These are phyloP conservation scores for Pseudonitzschia multiseries DNA, from an alignment of 108 stramenopile species.

Conservation along the genomic window DNA sequence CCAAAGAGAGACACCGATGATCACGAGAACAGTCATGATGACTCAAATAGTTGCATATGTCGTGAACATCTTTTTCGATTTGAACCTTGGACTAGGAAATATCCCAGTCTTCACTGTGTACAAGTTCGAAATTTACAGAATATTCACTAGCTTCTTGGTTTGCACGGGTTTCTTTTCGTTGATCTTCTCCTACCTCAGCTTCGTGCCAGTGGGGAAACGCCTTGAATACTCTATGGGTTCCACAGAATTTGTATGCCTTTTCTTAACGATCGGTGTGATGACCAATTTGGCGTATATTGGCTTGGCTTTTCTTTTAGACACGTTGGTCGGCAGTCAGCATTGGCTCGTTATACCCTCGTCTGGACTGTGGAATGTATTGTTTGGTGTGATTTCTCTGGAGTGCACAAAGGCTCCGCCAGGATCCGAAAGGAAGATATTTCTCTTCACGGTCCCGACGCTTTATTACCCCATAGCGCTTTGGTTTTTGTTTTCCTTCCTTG, in stretches of 20 bases:
- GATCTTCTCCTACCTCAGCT: slow-evolving; percentile 70
- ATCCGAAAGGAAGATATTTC: slow-evolving; percentile 60
- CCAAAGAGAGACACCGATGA: slow-evolving; percentile 65
- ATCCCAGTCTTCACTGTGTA: slow-evolving; percentile 71
- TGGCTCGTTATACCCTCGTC: slow-evolving; percentile 37
- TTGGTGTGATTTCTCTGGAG: slow-evolving; percentile 72
- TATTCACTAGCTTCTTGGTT: slow-evolving; percentile 69
- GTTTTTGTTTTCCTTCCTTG: slow-evolving; percentile 70
- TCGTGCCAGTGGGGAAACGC: slow-evolving; percentile 61
- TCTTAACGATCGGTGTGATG: slow-evolving; percentile 52
- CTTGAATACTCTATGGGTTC: slow-evolving; percentile 76
- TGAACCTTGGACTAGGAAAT: slow-evolving; percentile 56
- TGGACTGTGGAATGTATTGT: slow-evolving; percentile 76
- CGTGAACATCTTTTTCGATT: slow-evolving; percentile 52
- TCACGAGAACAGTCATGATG: slow-evolving; percentile 65
- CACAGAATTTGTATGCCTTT: slow-evolving; percentile 60
- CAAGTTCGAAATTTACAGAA: slow-evolving; percentile 75
- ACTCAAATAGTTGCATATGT: slow-evolving; percentile 58
- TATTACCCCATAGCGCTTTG: slow-evolving; percentile 78
- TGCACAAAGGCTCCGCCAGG: slow-evolving; percentile 67
- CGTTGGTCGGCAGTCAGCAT: slow-evolving; percentile 37
- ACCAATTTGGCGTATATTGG: slow-evolving; percentile 56
- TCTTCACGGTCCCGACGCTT: slow-evolving; percentile 54
- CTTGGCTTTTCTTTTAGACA: slow-evolving; percentile 45
- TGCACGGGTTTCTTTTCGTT: slow-evolving; percentile 58